phyloP scores from a whole-genome alignment of 345 rosid species.

The Angophora floribunda region DNA sequence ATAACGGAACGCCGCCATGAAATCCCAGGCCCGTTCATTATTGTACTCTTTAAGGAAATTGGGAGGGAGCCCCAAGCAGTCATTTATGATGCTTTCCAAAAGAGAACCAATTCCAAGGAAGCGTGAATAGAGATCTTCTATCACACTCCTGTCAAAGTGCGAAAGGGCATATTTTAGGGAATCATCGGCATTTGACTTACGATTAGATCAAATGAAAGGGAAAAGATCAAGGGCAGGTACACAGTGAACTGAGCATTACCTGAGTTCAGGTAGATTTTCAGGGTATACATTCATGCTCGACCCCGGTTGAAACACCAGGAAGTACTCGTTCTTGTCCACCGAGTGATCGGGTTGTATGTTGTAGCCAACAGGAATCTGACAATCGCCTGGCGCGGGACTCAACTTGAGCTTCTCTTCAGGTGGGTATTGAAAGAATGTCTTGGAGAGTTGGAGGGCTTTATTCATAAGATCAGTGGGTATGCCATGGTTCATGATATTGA shows the following conservation, averaged over 20 bases:
- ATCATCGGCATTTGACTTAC: background rate
- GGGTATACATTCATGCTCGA: constrained; percentile 34
- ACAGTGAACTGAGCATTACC: background rate
- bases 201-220: background rate
- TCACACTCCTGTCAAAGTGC: constrained; percentile 12
- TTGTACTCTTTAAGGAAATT: constrained; percentile 28
- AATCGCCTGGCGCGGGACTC: constrained; percentile 6
- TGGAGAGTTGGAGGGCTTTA: constrained; percentile 18
- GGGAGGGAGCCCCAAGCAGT: constrained; percentile 35
- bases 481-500: constrained; percentile 44
- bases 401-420: constrained; percentile 24
- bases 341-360: constrained; percentile 22
- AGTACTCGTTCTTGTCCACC: constrained; percentile 30
- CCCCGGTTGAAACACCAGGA: constrained; percentile 20
- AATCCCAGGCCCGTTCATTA: constrained; percentile 40
- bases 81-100: constrained; percentile 26
- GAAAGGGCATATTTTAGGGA: background rate
- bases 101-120: constrained; percentile 12
- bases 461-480: constrained; percentile 15
- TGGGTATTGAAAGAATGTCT: constrained; percentile 18
- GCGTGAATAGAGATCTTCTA: constrained; percentile 16
- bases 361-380: constrained; percentile 34
- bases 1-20: constrained; percentile 28
- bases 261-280: constrained; percentile 23
- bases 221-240: background rate